These are phyloP conservation scores for Calonectria crousiana DNA, from an alignment of 2,329 filamentous ascomycete species.

Conservation along the genomic window DNA sequence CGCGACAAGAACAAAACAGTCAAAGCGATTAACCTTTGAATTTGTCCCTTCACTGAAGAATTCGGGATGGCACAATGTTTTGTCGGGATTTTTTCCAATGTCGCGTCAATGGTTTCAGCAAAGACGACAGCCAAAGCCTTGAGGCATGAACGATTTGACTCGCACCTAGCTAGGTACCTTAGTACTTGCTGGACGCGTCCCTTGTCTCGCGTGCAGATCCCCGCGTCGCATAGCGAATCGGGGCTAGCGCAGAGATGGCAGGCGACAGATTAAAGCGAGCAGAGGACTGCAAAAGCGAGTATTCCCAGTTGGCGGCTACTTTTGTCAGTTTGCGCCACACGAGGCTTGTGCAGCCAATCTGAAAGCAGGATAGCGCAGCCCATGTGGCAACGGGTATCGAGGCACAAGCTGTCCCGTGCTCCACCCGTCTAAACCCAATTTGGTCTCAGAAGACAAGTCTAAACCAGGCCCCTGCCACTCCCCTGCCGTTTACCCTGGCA, in stretches of 20 bases:
- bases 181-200: conserved; percentile 8
- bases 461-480: conserved; percentile 19
- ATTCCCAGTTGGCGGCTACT: neutral
- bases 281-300: neutral
- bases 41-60: neutral
- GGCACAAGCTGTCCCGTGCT: conserved; percentile 34
- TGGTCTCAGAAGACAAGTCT: conserved; percentile 9
- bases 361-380: neutral
- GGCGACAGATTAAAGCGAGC: conserved; percentile 25
- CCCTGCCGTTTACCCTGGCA: conserved; percentile 50
- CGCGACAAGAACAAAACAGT: conserved; percentile 14
- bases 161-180: neutral
- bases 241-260: neutral
- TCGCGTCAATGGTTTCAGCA: conserved; percentile 11
- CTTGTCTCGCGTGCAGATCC: conserved; percentile 17
- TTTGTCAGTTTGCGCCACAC: conserved; percentile 13
- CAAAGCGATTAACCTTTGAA: neutral
- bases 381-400: conserved; percentile 21
- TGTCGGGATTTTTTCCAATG: neutral
- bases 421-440: conserved; percentile 24
- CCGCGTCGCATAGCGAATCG: conserved; percentile 3
- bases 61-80: neutral
- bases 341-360: neutral
- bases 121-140: neutral
- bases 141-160: conserved; percentile 13